Evolutionary conservation across 805 yeast genomes (phyloP), one percentile per base, ranked within the genome.

Genomic region (Yarrowia porcina): DNA sequence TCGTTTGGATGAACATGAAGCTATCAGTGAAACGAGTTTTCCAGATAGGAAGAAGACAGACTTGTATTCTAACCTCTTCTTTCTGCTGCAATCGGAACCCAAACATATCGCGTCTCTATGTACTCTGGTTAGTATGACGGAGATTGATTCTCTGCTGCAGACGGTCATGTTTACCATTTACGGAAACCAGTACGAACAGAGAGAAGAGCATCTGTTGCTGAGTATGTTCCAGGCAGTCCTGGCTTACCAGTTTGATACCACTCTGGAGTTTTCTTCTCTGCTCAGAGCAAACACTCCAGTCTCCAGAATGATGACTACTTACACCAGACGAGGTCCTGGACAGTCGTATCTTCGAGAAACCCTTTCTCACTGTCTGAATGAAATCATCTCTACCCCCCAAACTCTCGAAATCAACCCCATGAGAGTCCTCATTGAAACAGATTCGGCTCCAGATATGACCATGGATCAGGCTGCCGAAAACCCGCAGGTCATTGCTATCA

Each of bases 101-200:
- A 67, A 68, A 41, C 73, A 75, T 50, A 71, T 76, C 52, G 76
- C 78, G 0, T 39, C 66, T 38, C 68, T 76, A 15, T 72, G 75
- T 49, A 66, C 70, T 17, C 60, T 66, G 27, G 73, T 75, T 5
- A 66, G 73, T 8, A 68, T 75, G 71, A 67, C 71, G 7, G 77
- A 76, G 56, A 73, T 76, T 47, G 78, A 76, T 61, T 72, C 72
- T 6, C 68, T 76, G 56, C 69, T 76, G 10, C 77, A 74, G 50
- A 75, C 76, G 5, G 76, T 75, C 65, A 75, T 75, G 77, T 75
- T 75, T 66, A 73, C 74, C 11, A 70, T 76, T 45, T 76, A 71
- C 64, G 78, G 79, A n/a, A 76, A 75, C 64, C 79, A 76, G 66
- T 74, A 75, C 66, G 77, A 75, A 63, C 74, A 73, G 64, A 72